Base-by-base conservation (phyloP, 192 early-diverging fungal genomes). In the Dissophora ornata region DNA sequence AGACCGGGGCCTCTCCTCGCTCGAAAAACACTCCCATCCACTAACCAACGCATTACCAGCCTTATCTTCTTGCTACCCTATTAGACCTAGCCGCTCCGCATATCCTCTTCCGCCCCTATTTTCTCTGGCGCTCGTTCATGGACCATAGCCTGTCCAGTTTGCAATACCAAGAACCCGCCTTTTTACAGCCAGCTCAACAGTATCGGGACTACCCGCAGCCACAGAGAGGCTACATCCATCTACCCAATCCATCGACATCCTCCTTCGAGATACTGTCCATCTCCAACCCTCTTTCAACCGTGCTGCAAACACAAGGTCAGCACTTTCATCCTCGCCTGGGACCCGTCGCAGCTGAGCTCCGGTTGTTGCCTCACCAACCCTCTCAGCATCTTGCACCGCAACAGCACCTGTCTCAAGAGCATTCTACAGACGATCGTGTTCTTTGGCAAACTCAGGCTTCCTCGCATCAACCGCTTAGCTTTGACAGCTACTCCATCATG, bases 401-500 rank as follows among this genome's bases (percentile, higher is more conserved):
- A 30, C 40, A 57, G 33, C 54, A 38, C n/a, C 25, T 53, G 26
- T 22, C 40, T 30, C 64, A 47, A 49, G 40, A 22, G 26, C 58
- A 71, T 29, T n/a, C 58, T 7, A n/a, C 51, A 26, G 55, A 15
- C 24, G 44, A 56, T 49, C 46, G 46, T 26, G 33, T 44, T 57
- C 60, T 62, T 44, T 70, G 67, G 66, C 66, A 47, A n/a, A 46
- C 52, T 25, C 57, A 55, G 22, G 18, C 68, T 12, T 63, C 52
- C 3, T 29, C 24, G 12, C 34, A 60, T 34, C 61, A 57, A 18
- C 48, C 55, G 25, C 21, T 29, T 33, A 33, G 45, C 62, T 28
- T 52, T 21, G 32, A 48, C 56, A 59, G 22, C 48, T 34, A 54
- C 2, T 36, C 55, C 61, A 61, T 75, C 63, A 75, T 75, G 71